phyloP scores from a whole-genome alignment of 441 rosid species.

The Gossypium laxum region DNA sequence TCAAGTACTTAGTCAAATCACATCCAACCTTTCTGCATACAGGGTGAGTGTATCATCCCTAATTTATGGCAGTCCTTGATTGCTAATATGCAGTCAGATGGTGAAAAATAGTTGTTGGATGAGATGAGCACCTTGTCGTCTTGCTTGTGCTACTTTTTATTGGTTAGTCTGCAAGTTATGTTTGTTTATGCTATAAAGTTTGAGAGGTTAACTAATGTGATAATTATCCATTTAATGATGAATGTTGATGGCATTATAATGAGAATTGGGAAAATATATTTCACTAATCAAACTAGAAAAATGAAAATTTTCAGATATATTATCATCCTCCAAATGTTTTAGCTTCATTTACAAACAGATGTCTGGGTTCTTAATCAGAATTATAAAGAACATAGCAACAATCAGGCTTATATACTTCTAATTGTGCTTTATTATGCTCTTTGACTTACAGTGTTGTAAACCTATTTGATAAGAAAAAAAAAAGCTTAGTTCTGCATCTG shows the following conservation, averaged over 20 bases:
- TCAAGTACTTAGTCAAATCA: slow-evolving; percentile 57
- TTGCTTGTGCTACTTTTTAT: background rate
- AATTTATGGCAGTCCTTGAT: background rate
- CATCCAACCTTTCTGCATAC: slow-evolving; percentile 53
- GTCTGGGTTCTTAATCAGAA: background rate
- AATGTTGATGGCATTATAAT: background rate
- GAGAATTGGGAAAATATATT: background rate
- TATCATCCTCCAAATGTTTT: background rate
- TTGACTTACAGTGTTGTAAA: background rate
- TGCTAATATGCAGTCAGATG: background rate
- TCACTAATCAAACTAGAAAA: background rate
- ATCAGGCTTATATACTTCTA: background rate
- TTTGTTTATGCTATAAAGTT: background rate
- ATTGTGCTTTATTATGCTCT: background rate
- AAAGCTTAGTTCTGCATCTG: background rate
- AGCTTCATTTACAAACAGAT: background rate
- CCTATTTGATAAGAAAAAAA: background rate
- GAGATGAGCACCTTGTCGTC: background rate
- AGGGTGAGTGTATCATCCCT: slow-evolving; percentile 36
- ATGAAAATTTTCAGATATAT: background rate
- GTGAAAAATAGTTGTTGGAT: background rate
- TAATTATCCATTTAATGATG: background rate
- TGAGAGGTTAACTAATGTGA: background rate
- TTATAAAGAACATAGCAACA: background rate
- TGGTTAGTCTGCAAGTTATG: slow-evolving; percentile 1